Base-by-base conservation (phyloP, 345 rosid species). In the Eucalyptus pauciflora region DNA sequence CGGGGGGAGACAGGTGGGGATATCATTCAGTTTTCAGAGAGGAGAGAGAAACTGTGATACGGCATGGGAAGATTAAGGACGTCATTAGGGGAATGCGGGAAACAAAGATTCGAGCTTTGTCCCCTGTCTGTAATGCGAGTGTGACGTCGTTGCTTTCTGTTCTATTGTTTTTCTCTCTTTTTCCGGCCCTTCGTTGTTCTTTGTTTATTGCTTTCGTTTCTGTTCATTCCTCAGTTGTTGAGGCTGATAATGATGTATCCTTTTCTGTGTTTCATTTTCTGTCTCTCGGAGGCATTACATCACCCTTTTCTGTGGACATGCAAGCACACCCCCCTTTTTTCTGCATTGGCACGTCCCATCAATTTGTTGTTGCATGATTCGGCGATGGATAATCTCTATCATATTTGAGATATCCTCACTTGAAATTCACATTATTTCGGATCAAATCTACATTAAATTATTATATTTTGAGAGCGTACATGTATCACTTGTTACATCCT, bases 361-460 rank as follows among this genome's bases (percentile, higher is more conserved):
- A 25, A 12, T 41, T 76, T 76, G 83, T 76, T 41, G 43, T 76
- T 3, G 14, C 15, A 76, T 76, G 48, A 76, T 20, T 76, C 48
- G 29, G 7, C 15, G 0, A 76, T 20, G 5, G 48, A 76, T 37
- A 76, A 11, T 37, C 3, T 3, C 83, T 13, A 25, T 25, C 15
- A 4, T 5, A 37, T 41, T 20, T 12, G 22, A 76, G 24, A 37
- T 6, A 2, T 1, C 13, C 22, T 76, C 48, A 11, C 8, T 11
- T 18, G 2, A 76, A 18, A 18, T 18, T 76, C 27, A 20, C 48
- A 37, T 10, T 0, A 76, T 10, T 5, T 7, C 2, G 3, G 5
- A 20, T 37, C 7, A 5, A 0, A 37, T 10, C 8, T 18, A 71
- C 46, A 13, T 71, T 37, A 76, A 76, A 10, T 18, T 76, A 5